Conservation (phyloP, 2,329 filamentous ascomycete genomes). For the Endoconidiophora laricicola region DNA sequence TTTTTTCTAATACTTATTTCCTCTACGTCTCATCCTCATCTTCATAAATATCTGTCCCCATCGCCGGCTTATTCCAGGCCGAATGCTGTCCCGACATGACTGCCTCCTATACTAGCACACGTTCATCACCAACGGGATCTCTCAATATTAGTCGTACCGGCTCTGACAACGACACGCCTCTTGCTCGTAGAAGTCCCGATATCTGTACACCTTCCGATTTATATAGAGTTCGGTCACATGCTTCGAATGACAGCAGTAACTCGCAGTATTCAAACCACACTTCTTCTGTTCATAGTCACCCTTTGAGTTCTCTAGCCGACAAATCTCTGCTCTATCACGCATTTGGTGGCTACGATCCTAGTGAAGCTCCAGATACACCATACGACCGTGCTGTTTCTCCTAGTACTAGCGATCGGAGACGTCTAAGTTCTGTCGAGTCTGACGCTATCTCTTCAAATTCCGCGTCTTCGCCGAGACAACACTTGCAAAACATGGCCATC, state of each 20-base stretch:
- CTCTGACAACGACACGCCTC: constrained; percentile 11
- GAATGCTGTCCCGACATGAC: not conserved
- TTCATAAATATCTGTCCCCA: not conserved
- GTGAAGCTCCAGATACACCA: not conserved
- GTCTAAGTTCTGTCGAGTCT: constrained; percentile 6
- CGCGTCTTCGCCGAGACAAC: not conserved
- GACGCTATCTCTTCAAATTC: constrained; percentile 2
- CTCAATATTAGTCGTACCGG: constrained; percentile 3
- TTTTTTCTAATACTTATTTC: not conserved
- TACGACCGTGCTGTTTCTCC: constrained; percentile 1
- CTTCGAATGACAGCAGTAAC: not conserved
- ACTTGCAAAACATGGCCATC: constrained; percentile 4
- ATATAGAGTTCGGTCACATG: not conserved
- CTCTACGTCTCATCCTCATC: not conserved
- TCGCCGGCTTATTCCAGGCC: not conserved
- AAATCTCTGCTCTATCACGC: not conserved
- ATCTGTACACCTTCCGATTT: not conserved
- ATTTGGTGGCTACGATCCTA: not conserved
- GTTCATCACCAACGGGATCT: constrained; percentile 6
- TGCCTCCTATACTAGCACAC: constrained; percentile 8
- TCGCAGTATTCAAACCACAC: not conserved
- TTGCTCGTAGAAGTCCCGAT: constrained; percentile 10
- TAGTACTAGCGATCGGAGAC: constrained; percentile 1
- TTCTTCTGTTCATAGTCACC: not conserved
- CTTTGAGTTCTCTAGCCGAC: not conserved